phyloP scores from a whole-genome alignment of 1,284 basidiomycete genomes.

The Fomitopsis pinicola region DNA sequence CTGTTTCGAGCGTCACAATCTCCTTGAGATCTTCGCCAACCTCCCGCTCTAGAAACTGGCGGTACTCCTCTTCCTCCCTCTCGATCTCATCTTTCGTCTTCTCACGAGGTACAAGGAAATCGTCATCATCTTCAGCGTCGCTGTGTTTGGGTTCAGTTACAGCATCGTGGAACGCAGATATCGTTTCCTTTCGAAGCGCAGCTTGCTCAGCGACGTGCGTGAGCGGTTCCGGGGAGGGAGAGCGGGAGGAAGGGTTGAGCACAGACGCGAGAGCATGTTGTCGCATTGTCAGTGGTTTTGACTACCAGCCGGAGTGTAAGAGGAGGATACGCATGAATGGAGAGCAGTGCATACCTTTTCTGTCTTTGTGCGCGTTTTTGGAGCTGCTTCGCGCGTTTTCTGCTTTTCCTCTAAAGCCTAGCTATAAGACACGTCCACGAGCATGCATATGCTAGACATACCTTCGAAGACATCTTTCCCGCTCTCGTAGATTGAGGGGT shows the following conservation, averaged over 20 bases:
- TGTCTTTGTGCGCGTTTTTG: conserved; percentile 30
- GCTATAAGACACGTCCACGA: neutral
- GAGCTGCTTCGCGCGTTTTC: conserved; percentile 32
- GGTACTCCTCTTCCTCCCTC: conserved; percentile 77
- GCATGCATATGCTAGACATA: conserved; percentile 26
- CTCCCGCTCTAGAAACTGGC: conserved; percentile 74
- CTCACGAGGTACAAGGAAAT: conserved; percentile 68
- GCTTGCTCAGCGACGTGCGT: conserved; percentile 82
- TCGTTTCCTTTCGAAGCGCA: conserved; percentile 76
- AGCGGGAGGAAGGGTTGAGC: conserved; percentile 46
- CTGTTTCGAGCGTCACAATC: conserved; percentile 45
- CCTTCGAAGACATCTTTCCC: conserved; percentile 74
- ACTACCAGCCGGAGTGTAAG: conserved; percentile 23
- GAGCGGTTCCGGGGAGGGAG: conserved; percentile 50
- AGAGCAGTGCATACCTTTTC: conserved; percentile 43
- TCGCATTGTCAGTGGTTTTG: conserved; percentile 59
- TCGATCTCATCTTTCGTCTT: conserved; percentile 76
- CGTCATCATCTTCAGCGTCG: conserved; percentile 50
- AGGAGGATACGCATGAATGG: too few relatives aligned
- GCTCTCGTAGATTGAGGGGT: conserved; percentile 80
- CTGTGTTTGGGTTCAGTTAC: conserved; percentile 18
- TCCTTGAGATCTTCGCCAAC: conserved; percentile 74
- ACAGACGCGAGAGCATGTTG: conserved; percentile 55
- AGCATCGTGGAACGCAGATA: conserved; percentile 72
- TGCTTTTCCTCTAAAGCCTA: conserved; percentile 59